Percentiles rank a stretch among this genome's conserved stretches.
phyloP scores from a whole-genome alignment of 176 grass and related monocot genomes.

The Alloteropsis semialata region DNA sequence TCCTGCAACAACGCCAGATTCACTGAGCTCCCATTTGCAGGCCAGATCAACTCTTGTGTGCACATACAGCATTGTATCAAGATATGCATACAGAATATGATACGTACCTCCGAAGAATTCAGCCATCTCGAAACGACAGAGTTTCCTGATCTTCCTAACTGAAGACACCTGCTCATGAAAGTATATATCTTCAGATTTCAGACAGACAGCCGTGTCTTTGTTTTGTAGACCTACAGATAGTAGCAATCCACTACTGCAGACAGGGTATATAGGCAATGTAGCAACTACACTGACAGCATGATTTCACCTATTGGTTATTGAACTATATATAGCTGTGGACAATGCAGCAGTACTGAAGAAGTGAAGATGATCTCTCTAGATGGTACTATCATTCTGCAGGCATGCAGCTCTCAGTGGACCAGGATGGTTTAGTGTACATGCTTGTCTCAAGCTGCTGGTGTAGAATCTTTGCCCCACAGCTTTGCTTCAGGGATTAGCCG shows the following conservation, averaged over 20 bases:
- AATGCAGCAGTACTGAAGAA: conserved; percentile 30
- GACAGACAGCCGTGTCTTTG: neutral
- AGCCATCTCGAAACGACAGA: conserved; percentile 33
- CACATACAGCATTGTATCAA: neutral
- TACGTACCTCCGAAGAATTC: conserved; percentile 25
- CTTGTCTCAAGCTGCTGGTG: conserved; percentile 49
- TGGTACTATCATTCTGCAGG: conserved; percentile 34
- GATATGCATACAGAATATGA: neutral
- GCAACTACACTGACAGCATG: conserved; percentile 21
- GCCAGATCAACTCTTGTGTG: conserved; percentile 3
- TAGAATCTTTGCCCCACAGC: conserved; percentile 41
- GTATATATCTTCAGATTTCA: conserved; percentile 35
- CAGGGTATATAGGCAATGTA: neutral
- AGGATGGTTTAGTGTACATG: conserved; percentile 44
- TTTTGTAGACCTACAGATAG: conserved; percentile 22
- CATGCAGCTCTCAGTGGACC: conserved; percentile 44
- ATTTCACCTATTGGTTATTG: conserved; percentile 26
- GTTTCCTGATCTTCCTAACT: conserved; percentile 28
- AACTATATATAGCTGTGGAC: conserved; percentile 28
- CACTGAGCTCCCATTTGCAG: conserved; percentile 17
- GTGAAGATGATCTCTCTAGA: conserved; percentile 32
- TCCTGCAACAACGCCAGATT: conserved; percentile 45
- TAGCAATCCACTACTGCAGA: conserved; percentile 19
- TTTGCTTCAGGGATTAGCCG: conserved; percentile 44
- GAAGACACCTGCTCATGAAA: conserved; percentile 57